Conservation (phyloP, 2,329 filamentous ascomycete genomes). For the Emericellopsis atlantica region DNA sequence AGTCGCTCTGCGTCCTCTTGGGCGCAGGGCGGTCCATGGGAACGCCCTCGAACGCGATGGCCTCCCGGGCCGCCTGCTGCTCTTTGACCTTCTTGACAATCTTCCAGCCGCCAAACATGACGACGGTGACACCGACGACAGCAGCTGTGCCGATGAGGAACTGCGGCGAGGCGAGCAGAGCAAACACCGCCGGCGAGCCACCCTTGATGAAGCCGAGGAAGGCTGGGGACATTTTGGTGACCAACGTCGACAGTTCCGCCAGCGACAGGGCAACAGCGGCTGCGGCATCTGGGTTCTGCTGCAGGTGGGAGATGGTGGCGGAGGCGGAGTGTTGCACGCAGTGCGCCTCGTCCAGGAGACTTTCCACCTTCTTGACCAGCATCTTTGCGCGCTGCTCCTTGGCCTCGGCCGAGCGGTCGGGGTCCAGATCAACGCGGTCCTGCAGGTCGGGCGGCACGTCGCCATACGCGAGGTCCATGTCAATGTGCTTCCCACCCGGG, state of each 20-base stretch:
- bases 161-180: constrained; percentile 76
- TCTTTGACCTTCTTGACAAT: constrained; percentile 77
- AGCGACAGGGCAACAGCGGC: constrained; percentile 88
- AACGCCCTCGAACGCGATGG: constrained; percentile 12
- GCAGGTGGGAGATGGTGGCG: constrained; percentile 63
- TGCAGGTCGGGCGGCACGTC: constrained; percentile 60
- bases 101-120: constrained; percentile 94
- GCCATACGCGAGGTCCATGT: constrained; percentile 89
- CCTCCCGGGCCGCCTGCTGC: constrained; percentile 16
- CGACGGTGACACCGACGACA: constrained; percentile 83
- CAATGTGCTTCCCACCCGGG: constrained; percentile 42
- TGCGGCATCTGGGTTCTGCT: constrained; percentile 71
- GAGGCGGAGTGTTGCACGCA: constrained; percentile 78
- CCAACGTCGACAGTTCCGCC: constrained; percentile 75
- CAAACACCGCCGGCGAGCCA: constrained; percentile 75
- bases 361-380: constrained; percentile 64
- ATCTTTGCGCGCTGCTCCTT: constrained; percentile 34
- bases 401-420: constrained; percentile 41
- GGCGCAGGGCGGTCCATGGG: constrained; percentile 12
- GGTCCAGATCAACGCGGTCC: constrained; percentile 32
- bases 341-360: constrained; percentile 72
- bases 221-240: constrained; percentile 72
- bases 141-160: constrained; percentile 89
- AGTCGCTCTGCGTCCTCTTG: constrained; percentile 14
- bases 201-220: constrained; percentile 66